These are phyloP conservation scores for Diplodia mutila DNA, from an alignment of 2,329 filamentous ascomycete species.

Conservation along the genomic window DNA sequence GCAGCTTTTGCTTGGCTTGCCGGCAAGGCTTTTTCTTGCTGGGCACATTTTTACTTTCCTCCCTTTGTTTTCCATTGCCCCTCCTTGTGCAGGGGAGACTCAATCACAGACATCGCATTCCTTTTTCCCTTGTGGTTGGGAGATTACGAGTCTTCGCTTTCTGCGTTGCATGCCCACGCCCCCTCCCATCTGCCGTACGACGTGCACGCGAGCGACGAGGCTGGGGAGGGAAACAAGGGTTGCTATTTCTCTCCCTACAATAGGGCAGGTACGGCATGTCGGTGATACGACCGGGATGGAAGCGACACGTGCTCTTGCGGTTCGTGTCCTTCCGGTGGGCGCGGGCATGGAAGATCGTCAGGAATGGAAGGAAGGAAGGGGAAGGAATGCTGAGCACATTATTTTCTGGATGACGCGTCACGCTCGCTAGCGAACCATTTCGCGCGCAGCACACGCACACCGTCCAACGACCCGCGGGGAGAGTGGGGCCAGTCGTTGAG, in stretches of 20 bases:
- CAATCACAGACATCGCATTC: not conserved
- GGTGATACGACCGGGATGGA: not conserved
- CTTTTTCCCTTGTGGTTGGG: not conserved
- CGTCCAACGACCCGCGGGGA: not conserved
- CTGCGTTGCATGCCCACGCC: not conserved
- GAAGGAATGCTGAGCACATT: constrained; percentile 9
- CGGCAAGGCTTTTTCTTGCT: not conserved
- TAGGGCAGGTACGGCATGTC: not conserved
- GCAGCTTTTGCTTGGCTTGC: not conserved
- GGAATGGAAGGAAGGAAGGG: not conserved
- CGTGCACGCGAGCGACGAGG: not conserved
- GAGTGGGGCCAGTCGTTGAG: not conserved
- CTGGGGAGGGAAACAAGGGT: not conserved
- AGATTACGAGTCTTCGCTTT: not conserved
- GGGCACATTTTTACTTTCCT: not conserved
- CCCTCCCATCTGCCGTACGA: not conserved
- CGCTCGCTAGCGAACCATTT: not conserved
- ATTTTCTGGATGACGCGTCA: constrained; percentile 17
- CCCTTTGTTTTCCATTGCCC: not conserved
- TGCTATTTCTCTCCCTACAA: not conserved
- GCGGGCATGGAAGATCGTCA: not conserved
- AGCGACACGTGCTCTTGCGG: not conserved
- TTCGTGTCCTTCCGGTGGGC: not conserved
- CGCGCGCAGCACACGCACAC: too few relatives aligned
- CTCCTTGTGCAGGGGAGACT: not conserved